A percentile compares a stretch with the other conserved stretches of the same genome.
phyloP scores from a whole-genome alignment of 495 filamentous ascomycete genomes.

The Amniculicola lignicola region DNA sequence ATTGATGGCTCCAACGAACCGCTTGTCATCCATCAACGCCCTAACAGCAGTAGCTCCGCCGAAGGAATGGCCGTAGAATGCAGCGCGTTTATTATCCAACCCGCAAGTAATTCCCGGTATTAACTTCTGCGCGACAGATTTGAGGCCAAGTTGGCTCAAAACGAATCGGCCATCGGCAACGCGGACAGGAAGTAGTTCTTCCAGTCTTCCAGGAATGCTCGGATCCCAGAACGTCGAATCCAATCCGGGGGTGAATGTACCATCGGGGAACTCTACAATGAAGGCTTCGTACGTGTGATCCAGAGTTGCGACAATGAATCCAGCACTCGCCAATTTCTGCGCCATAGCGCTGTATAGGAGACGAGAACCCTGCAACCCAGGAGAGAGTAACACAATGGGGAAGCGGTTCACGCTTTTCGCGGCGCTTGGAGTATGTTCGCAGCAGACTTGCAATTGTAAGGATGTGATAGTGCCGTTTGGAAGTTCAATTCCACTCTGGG shows the following conservation, averaged over 20 bases:
- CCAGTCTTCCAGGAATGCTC: constrained; percentile 39
- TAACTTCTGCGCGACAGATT: constrained; percentile 1
- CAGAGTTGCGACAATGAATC: constrained; percentile 43
- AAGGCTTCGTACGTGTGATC: constrained; percentile 52
- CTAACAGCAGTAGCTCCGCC: constrained; percentile 53
- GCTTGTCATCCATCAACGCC: constrained; percentile 42
- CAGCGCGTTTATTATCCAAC: constrained; percentile 10
- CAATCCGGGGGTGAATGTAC: constrained; percentile 27
- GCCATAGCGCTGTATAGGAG: constrained; percentile 20
- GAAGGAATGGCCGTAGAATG: constrained; percentile 49
- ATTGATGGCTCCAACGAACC: constrained; percentile 48
- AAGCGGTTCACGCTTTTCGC: neutral
- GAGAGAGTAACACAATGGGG: constrained; percentile 24
- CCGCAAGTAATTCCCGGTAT: constrained; percentile 15
- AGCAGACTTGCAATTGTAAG: constrained; percentile 8
- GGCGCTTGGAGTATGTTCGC: neutral
- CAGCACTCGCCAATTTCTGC: constrained; percentile 17
- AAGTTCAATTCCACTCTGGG: neutral
- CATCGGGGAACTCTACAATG: constrained; percentile 52
- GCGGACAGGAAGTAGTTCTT: neutral
- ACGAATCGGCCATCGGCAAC: constrained; percentile 21
- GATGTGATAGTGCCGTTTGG: constrained; percentile 16
- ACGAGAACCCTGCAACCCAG: constrained; percentile 4
- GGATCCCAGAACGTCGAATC: constrained; percentile 15
- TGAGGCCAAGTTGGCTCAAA: constrained; percentile 8